phyloP scores from a whole-genome alignment of 1,284 basidiomycete species.

The Stereum hirsutum region DNA sequence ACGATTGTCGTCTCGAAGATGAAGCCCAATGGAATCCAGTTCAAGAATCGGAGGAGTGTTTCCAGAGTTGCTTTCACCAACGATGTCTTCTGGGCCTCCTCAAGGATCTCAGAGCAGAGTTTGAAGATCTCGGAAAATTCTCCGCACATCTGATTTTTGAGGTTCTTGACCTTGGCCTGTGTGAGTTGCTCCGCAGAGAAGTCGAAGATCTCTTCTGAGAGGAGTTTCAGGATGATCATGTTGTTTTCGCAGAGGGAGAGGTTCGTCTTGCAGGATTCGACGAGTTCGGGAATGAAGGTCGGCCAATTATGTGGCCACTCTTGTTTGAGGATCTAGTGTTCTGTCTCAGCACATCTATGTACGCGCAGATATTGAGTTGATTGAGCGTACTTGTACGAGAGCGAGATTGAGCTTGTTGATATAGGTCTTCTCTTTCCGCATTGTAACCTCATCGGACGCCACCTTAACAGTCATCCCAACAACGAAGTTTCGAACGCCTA shows the following conservation, averaged over 20 bases:
- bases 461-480: conserved; percentile 91
- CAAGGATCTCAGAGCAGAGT: conserved; percentile 91
- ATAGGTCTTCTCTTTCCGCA: conserved; percentile 93
- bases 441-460: conserved; percentile 78
- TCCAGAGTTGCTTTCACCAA: conserved; percentile 95
- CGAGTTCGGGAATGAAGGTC: conserved; percentile 95
- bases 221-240: conserved; percentile 97
- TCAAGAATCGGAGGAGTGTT: conserved; percentile 92
- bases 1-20: conserved; percentile 99
- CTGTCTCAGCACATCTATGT: conserved; percentile 2
- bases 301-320: conserved; percentile 99
- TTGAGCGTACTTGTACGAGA: conserved; percentile 77
- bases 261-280: conserved; percentile 95
- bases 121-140: conserved; percentile 97
- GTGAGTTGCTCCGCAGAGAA: conserved; percentile 99
- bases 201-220: conserved; percentile 99
- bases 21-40: conserved; percentile 99
- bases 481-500: conserved; percentile 96
- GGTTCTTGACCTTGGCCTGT: conserved; percentile 92
- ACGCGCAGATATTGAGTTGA: conserved; percentile 7
- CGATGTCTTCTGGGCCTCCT: conserved; percentile 96
- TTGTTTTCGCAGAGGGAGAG: conserved; percentile 99
- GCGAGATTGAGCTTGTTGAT: conserved; percentile 97
- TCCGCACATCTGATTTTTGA: conserved; percentile 97
- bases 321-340: conserved; percentile 90